Evolutionary conservation across 768 basidiomycete species (phyloP).

Genomic region (Auricularia sp.): DNA sequence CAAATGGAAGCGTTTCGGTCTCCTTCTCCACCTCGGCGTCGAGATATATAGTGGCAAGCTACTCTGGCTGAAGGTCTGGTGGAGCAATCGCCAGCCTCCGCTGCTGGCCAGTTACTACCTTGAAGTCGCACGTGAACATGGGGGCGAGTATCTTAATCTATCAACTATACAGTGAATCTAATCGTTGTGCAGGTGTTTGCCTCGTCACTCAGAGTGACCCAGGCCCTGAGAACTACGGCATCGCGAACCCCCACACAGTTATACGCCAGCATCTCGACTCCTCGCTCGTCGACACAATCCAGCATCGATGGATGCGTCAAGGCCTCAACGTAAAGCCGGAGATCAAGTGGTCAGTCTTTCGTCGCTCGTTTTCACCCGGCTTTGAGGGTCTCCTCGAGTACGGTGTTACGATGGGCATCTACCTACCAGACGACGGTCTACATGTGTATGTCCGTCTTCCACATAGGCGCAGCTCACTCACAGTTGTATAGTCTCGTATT

Average conservation of each 20-base stretch:
- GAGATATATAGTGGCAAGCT: slow-evolving; percentile 9
- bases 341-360: slow-evolving; percentile 27
- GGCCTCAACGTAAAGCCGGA: slow-evolving; percentile 37
- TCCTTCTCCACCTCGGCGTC: slow-evolving; percentile 11
- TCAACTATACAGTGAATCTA: too few relatives aligned
- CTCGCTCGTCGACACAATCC: slow-evolving; percentile 24
- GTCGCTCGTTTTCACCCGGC: slow-evolving; percentile 21
- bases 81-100: slow-evolving; percentile 13
- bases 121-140: not conserved
- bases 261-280: slow-evolving; percentile 34
- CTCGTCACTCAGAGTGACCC: slow-evolving; percentile 35
- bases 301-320: slow-evolving; percentile 29
- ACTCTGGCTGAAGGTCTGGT: slow-evolving; percentile 15
- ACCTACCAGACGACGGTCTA: not conserved
- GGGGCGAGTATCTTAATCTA: too few relatives aligned
- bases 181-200: slow-evolving; percentile 17
- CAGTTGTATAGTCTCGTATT: slow-evolving; percentile 26
- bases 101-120: slow-evolving; percentile 8
- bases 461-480: not conserved
- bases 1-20: slow-evolving; percentile 12
- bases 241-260: slow-evolving; percentile 36
- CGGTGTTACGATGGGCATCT: slow-evolving; percentile 19
- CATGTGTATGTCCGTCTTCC: not conserved
- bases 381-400: slow-evolving; percentile 28
- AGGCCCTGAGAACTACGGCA: slow-evolving; percentile 33